Conservation (phyloP, 164 flowering plant species). For the Magnolia changhungtana region DNA sequence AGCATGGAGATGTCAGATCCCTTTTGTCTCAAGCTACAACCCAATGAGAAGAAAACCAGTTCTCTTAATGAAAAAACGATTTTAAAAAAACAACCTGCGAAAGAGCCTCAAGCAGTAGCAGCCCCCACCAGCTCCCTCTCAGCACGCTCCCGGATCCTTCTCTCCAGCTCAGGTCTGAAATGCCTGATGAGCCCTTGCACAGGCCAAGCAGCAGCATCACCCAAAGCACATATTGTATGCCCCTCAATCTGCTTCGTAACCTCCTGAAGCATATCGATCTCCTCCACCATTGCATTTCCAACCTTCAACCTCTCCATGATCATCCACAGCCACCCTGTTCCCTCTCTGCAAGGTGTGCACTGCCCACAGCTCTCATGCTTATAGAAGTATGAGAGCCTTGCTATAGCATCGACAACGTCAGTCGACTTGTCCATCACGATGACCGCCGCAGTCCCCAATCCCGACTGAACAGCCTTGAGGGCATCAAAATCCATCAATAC, state of each 20-base stretch:
- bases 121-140: slow-evolving; percentile 75
- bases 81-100: background rate
- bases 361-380: slow-evolving; percentile 99
- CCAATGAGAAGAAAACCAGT: background rate
- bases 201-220: slow-evolving; percentile 99
- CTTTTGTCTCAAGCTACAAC: too few relatives aligned
- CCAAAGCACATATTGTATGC: slow-evolving; percentile 94
- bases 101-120: slow-evolving; percentile 40
- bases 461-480: slow-evolving; percentile 84
- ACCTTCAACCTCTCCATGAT: slow-evolving; percentile 96
- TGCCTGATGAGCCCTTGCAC: slow-evolving; percentile 97
- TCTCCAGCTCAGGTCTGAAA: slow-evolving; percentile 94
- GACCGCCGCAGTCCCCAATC: slow-evolving; percentile 95
- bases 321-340: slow-evolving; percentile 99
- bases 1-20: too few relatives aligned
- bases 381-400: slow-evolving; percentile 92
- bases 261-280: slow-evolving; percentile 98
- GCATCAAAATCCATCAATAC: slow-evolving; percentile 97
- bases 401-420: slow-evolving; percentile 95
- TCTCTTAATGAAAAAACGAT: background rate
- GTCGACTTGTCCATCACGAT: slow-evolving; percentile 98
- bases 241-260: slow-evolving; percentile 98
- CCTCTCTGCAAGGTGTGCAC: slow-evolving; percentile 98
- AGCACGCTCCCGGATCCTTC: slow-evolving; percentile 86
- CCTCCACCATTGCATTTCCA: slow-evolving; percentile 91